Evolutionary conservation across 306 rosid species (phyloP).

Genomic region (Malus sieversii): DNA sequence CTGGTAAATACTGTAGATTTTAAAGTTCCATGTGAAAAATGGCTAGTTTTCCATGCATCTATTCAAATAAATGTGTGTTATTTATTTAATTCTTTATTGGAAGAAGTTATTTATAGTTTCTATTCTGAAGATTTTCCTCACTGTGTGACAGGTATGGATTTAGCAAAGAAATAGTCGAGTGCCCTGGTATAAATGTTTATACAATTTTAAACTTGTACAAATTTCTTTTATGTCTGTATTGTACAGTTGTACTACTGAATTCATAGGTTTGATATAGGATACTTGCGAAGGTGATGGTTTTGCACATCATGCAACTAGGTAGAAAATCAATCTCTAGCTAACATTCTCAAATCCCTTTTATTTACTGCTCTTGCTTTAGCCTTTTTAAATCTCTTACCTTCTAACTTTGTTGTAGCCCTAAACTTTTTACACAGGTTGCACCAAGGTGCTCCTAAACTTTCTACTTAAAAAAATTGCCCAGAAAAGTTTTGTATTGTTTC

Average conservation of each 20-base stretch:
- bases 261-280: background rate
- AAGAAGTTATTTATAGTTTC: background rate
- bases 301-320: background rate
- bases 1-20: background rate
- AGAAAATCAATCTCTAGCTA: background rate
- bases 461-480: too few relatives aligned
- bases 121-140: conserved; percentile 10
- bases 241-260: background rate
- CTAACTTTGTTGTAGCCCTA: too few relatives aligned
- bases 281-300: background rate
- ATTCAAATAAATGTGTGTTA: background rate
- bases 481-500: background rate
- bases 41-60: background rate
- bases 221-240: background rate
- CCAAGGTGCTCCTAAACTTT: too few relatives aligned
- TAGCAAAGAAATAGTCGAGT: conserved; percentile 85
- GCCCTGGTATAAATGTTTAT: conserved; percentile 54
- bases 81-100: background rate
- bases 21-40: background rate
- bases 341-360: background rate
- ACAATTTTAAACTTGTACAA: background rate
- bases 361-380: background rate
- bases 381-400: too few relatives aligned
- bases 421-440: too few relatives aligned
- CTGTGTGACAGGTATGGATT: conserved; percentile 66